Evolutionary conservation across 176 grass and related monocot species (phyloP).

Genomic region (Carex kokanica): DNA sequence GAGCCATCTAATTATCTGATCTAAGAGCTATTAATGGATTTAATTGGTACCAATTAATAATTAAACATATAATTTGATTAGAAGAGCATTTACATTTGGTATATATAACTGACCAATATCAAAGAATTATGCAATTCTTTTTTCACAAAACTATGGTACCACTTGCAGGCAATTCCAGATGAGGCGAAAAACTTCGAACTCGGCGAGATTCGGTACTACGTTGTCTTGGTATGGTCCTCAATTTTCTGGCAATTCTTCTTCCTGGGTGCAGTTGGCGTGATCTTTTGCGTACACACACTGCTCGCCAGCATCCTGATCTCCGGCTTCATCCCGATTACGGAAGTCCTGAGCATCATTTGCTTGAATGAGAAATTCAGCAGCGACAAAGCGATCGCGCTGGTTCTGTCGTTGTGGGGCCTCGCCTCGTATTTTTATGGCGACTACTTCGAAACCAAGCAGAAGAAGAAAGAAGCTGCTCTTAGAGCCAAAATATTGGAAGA

Average conservation of each 20-base stretch:
- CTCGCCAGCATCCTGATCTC: slow-evolving; percentile 64
- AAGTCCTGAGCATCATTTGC: slow-evolving; percentile 50
- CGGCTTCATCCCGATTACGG: slow-evolving; percentile 54
- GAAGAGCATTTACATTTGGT: neutral
- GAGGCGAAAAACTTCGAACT: slow-evolving; percentile 39
- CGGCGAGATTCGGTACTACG: slow-evolving; percentile 44
- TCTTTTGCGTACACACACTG: slow-evolving; percentile 44
- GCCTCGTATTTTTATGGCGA: slow-evolving; percentile 64
- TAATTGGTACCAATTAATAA: neutral
- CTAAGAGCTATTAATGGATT: neutral
- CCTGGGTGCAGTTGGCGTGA: neutral
- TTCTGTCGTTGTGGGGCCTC: slow-evolving; percentile 69
- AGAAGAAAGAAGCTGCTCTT: slow-evolving; percentile 15
- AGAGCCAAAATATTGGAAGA: slow-evolving; percentile 7
- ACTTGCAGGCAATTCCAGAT: slow-evolving; percentile 43
- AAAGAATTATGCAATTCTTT: neutral
- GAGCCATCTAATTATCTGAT: no score
- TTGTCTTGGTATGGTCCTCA: slow-evolving; percentile 23
- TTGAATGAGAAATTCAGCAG: slow-evolving; percentile 67
- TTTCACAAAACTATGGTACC: neutral
- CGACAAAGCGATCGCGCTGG: slow-evolving; percentile 54
- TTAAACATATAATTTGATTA: neutral
- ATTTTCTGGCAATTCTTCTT: slow-evolving; percentile 24
- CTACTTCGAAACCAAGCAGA: slow-evolving; percentile 7
- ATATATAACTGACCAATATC: neutral